Conservation (phyloP, 148 eudicot species). For the Amaranthus cruentus region DNA sequence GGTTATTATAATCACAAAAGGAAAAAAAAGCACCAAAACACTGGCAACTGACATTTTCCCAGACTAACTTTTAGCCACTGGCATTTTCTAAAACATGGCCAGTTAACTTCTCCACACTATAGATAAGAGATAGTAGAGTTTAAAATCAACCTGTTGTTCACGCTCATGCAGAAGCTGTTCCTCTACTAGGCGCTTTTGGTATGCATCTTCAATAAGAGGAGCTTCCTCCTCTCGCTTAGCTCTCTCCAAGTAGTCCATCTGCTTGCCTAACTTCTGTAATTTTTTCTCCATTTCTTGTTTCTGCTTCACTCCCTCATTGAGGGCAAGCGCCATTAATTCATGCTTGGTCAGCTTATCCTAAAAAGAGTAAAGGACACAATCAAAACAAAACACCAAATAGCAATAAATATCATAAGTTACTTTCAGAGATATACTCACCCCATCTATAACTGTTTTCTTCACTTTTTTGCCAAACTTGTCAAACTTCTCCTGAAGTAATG, state of each 20-base stretch:
- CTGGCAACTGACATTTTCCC: no score
- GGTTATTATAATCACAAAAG: no score
- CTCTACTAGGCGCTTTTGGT: conserved; percentile 60
- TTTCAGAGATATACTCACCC: conserved; percentile 40
- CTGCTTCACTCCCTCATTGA: conserved; percentile 64
- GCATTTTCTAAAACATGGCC: no score
- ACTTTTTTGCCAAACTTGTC: conserved; percentile 45
- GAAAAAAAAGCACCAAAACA: no score
- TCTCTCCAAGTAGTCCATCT: conserved; percentile 86
- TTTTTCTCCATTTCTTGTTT: conserved; percentile 88
- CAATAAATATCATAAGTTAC: background rate
- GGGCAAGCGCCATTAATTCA: conserved; percentile 61
- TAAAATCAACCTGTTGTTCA: conserved; percentile 60
- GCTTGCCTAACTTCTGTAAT: conserved; percentile 63
- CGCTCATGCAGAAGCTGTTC: conserved; percentile 70
- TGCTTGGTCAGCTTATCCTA: conserved; percentile 74
- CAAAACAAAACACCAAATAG: background rate
- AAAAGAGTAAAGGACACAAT: conserved; percentile 6
- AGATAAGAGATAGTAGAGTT: no score
- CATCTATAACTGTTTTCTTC: conserved; percentile 64
- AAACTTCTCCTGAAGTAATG: conserved; percentile 52
- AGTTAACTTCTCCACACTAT: no score
- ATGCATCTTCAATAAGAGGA: conserved; percentile 79
- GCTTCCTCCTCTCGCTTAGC: conserved; percentile 94
- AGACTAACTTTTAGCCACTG: no score